A percentile compares a stretch with the other conserved stretches of the same genome.
These are phyloP conservation scores for Isatis tinctoria DNA, from an alignment of 345 rosid species.

Conservation along the genomic window DNA sequence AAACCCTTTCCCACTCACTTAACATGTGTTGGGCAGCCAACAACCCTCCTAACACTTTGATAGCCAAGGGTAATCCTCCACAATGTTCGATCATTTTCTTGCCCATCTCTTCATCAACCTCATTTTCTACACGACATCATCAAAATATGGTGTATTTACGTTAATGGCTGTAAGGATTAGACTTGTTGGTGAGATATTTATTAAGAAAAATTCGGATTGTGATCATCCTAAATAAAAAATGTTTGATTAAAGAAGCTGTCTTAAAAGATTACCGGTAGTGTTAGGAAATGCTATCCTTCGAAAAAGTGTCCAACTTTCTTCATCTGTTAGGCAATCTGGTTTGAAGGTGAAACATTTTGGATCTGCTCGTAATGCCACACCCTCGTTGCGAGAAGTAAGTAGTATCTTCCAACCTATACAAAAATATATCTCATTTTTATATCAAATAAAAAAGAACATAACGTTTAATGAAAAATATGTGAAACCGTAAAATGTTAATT, in stretches of 20 bases:
- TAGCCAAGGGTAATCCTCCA: neutral
- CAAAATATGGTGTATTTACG: no score
- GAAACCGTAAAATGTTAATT: neutral
- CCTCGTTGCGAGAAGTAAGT: conserved; percentile 38
- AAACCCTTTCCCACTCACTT: neutral
- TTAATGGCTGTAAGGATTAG: no score
- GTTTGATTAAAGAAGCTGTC: no score
- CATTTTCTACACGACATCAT: no score
- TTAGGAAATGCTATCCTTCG: conserved; percentile 29
- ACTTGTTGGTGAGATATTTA: no score
- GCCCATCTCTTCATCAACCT: neutral
- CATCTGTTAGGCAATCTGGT: neutral
- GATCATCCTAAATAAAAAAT: no score
- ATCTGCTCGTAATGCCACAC: conserved; percentile 19
- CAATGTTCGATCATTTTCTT: neutral
- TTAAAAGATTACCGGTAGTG: no score
- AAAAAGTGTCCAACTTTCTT: conserved; percentile 6
- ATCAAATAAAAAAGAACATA: no score
- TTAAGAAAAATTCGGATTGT: no score
- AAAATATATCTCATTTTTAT: no score
- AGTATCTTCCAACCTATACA: conserved; percentile 12
- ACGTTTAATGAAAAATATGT: no score
- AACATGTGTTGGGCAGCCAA: neutral
- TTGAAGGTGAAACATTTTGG: neutral
- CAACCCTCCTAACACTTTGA: neutral